Percentiles rank a stretch among this genome's conserved stretches.
Conservation (phyloP, 345 rosid species). For the Aethionema arabicum region DNA sequence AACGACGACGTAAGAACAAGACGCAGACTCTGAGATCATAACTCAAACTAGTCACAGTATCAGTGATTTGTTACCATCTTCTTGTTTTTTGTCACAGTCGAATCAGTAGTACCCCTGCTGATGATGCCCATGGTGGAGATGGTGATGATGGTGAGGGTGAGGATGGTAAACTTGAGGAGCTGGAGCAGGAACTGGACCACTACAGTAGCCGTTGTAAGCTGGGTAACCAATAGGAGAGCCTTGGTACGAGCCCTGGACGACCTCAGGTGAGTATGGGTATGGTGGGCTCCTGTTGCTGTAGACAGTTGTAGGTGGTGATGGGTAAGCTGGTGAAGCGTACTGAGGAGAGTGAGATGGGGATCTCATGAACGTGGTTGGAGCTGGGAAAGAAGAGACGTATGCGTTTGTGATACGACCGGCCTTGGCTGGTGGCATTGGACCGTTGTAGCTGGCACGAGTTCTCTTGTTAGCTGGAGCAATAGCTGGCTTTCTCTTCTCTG, state of each 20-base stretch:
- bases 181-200: constrained; percentile 34
- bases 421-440: constrained; percentile 99
- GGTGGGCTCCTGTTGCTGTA: constrained; percentile 42
- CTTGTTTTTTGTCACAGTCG: constrained; percentile 36
- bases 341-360: constrained; percentile 88
- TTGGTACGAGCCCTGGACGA: constrained; percentile 34
- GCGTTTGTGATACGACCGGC: constrained; percentile 94
- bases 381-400: constrained; percentile 87
- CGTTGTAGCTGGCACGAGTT: constrained; percentile 82
- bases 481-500: constrained; percentile 80
- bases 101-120: constrained; percentile 44
- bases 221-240: constrained; percentile 39
- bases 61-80: constrained; percentile 37
- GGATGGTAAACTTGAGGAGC: constrained; percentile 40
- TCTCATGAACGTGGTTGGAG: constrained; percentile 65
- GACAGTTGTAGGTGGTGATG: constrained; percentile 51
- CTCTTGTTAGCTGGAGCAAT: constrained; percentile 90
- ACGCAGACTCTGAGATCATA: constrained; percentile 22
- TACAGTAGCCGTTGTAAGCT: constrained; percentile 38
- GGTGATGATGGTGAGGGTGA: constrained; percentile 38
- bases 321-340: constrained; percentile 66
- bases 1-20: constrained; percentile 28
- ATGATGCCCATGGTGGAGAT: constrained; percentile 27
- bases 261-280: constrained; percentile 37
- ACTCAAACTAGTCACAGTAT: constrained; percentile 29